phyloP scores from a whole-genome alignment of 2,329 filamentous ascomycete species.

The Cercospora sp. region DNA sequence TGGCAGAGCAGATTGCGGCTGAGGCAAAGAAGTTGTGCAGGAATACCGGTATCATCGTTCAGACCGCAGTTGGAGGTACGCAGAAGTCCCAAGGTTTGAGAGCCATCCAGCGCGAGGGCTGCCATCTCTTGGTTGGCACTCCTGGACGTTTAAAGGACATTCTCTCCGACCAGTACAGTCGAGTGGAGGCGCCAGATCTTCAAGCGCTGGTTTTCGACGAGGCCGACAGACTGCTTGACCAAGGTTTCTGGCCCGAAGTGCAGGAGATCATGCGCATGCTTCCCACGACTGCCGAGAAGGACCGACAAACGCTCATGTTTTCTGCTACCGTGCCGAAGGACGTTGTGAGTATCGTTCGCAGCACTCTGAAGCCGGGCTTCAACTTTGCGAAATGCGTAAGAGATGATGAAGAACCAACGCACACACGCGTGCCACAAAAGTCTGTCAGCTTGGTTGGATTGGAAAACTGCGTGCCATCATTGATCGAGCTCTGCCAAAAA shows the following conservation, averaged over 20 bases:
- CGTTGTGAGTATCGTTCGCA: conserved; percentile 75
- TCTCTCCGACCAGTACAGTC: conserved; percentile 63
- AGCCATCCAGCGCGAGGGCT: conserved; percentile 70
- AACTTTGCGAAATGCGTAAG: conserved; percentile 87
- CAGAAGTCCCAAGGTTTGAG: conserved; percentile 68
- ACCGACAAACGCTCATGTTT: conserved; percentile 89
- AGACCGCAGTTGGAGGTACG: conserved; percentile 89
- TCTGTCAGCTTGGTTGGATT: conserved; percentile 66
- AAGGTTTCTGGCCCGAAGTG: conserved; percentile 54
- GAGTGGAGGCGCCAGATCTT: conserved; percentile 64
- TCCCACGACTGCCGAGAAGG: conserved; percentile 61
- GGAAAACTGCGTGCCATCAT: conserved; percentile 72
- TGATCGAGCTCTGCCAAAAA: conserved; percentile 70
- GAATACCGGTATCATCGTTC: conserved; percentile 66
- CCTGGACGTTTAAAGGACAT: conserved; percentile 86
- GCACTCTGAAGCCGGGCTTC: conserved; percentile 78
- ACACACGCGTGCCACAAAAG: conserved; percentile 79
- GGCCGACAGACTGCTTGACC: conserved; percentile 66
- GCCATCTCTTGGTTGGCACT: conserved; percentile 86
- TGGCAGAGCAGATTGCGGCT: conserved; percentile 63
- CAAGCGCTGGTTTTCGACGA: conserved; percentile 64
- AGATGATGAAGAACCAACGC: conserved; percentile 79
- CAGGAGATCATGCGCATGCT: conserved; percentile 53
- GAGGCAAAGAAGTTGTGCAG: conserved; percentile 70
- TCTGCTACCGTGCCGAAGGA: conserved; percentile 87